Base-by-base conservation (phyloP, 805 yeast genomes). In the Priceomyces melissophilus region DNA sequence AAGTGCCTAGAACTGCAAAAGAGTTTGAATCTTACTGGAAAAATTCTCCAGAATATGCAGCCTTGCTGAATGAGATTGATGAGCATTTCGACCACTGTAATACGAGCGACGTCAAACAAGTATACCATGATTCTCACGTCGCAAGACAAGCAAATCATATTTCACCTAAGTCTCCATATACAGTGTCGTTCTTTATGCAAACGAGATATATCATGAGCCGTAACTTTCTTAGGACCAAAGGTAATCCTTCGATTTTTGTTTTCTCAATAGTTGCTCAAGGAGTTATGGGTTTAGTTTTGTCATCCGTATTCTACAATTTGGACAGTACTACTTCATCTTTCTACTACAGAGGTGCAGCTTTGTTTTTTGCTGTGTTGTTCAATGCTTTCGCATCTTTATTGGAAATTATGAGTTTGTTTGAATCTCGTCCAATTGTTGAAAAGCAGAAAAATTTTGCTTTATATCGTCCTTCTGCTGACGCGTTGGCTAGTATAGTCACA, bases 381-480 rank as follows among this genome's bases (percentile, higher is more conserved):
- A 81, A 78, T 56, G 82, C 84, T 9, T 75, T 82, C 60, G 62
- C 78, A 25, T 69, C 84, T 3, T 65, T 81, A 49, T 75, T 81
- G 47, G 86, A 81, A 54, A 75, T 81, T 43, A 70, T 81, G 52
- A 59, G 75, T 8, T 63, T 81, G 41, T 82, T 78, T 51, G 76
- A 77, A 44, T 76, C 75, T 42, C 77, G 84, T 63, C 79, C 83
- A 23, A 78, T 86, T 46, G 73, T 83, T 20, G 76, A 75, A 50
- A 85, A 86, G 54, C 95, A 86, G 56, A 80, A 81, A 53, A 73
- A 75, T 37, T 86, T 82, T 50, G 80, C 87, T 0, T 72, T 85
- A 43, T 87, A 83, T 57, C 79, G 81, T 43, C 89, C 90, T 2
- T 73, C 87, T 10, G 80, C 87, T 3, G 91, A 84, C 53, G 84